These are phyloP conservation scores for Aspergillus quadrilineatus DNA, from an alignment of 2,329 filamentous ascomycete species.

Conservation along the genomic window DNA sequence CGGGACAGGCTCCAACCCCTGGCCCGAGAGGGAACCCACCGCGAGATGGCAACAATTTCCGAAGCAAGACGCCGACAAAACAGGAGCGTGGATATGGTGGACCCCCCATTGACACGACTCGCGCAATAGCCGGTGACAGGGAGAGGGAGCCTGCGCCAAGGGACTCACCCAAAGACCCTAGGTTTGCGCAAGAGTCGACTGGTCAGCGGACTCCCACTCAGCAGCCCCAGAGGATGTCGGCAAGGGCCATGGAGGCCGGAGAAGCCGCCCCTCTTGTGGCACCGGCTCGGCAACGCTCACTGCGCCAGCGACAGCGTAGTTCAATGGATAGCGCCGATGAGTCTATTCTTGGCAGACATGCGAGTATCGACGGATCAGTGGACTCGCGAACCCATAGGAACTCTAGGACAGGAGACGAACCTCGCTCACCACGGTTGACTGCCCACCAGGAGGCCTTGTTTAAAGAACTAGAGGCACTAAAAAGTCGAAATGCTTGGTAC, in stretches of 20 bases:
- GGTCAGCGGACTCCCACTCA: slow-evolving; percentile 66
- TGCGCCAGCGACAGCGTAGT: slow-evolving; percentile 60
- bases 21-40: slow-evolving; percentile 52
- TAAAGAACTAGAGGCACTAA: slow-evolving; percentile 81
- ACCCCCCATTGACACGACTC: slow-evolving; percentile 43
- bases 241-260: slow-evolving; percentile 48
- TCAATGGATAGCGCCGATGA: slow-evolving; percentile 70
- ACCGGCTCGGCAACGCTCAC: slow-evolving; percentile 50
- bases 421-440: slow-evolving; percentile 46
- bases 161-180: slow-evolving; percentile 41
- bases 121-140: slow-evolving; percentile 47
- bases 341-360: slow-evolving; percentile 45
- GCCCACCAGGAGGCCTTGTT: slow-evolving; percentile 62
- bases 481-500: slow-evolving; percentile 93
- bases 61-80: slow-evolving; percentile 55
- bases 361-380: slow-evolving; percentile 41
- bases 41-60: slow-evolving; percentile 30
- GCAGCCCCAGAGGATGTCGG: slow-evolving; percentile 40
- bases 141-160: slow-evolving; percentile 49
- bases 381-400: slow-evolving; percentile 42
- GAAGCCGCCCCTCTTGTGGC: slow-evolving; percentile 46
- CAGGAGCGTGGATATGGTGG: slow-evolving; percentile 46
- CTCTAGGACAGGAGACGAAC: slow-evolving; percentile 44
- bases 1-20: slow-evolving; percentile 63
- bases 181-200: slow-evolving; percentile 46